A percentile compares a stretch with the other conserved stretches of the same genome.
These are phyloP conservation scores for Crithidia acanthocephali DNA, from an alignment of 208 protist species.

Conservation along the genomic window DNA sequence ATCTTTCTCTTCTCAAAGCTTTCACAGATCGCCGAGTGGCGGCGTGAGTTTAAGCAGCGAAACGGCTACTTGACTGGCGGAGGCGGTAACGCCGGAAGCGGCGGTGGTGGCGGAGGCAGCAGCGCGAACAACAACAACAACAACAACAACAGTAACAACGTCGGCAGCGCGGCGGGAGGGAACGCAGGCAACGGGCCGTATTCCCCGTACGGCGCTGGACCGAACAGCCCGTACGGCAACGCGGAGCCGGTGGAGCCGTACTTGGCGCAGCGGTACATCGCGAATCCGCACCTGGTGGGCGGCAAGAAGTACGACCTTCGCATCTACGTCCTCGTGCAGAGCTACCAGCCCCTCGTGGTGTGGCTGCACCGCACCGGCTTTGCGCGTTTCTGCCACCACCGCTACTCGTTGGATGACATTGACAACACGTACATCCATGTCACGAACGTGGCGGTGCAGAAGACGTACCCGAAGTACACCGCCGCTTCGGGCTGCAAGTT, in stretches of 20 bases:
- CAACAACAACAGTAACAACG: background rate
- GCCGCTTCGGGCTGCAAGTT: slow-evolving; percentile 85
- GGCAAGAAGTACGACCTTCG: slow-evolving; percentile 96
- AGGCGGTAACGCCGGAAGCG: background rate
- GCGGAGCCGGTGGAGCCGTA: slow-evolving; percentile 77
- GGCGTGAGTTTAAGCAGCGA: slow-evolving; percentile 81
- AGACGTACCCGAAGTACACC: slow-evolving; percentile 94
- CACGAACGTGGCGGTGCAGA: slow-evolving; percentile 98
- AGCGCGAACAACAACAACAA: background rate
- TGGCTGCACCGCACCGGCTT: slow-evolving; percentile 94
- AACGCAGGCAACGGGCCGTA: slow-evolving; percentile 4
- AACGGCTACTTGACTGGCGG: slow-evolving; percentile 42
- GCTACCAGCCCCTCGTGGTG: slow-evolving; percentile 85
- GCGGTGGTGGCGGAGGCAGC: slow-evolving; percentile 17
- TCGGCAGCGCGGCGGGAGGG: background rate
- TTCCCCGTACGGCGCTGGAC: background rate
- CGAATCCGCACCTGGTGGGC: slow-evolving; percentile 91
- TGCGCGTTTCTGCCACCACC: slow-evolving; percentile 92
- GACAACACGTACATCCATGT: slow-evolving; percentile 96
- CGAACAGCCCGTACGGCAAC: slow-evolving; percentile 35
- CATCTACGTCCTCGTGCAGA: slow-evolving; percentile 92
- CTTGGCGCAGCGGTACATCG: slow-evolving; percentile 91
- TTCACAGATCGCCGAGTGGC: slow-evolving; percentile 95
- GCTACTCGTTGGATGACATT: slow-evolving; percentile 92
- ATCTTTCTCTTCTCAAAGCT: slow-evolving; percentile 98